Percentiles rank a stretch among this genome's conserved stretches.
These are phyloP conservation scores for Lunularia cruciata DNA, from an alignment of 225 moss, liverwort and hornwort genomes.

Conservation along the genomic window DNA sequence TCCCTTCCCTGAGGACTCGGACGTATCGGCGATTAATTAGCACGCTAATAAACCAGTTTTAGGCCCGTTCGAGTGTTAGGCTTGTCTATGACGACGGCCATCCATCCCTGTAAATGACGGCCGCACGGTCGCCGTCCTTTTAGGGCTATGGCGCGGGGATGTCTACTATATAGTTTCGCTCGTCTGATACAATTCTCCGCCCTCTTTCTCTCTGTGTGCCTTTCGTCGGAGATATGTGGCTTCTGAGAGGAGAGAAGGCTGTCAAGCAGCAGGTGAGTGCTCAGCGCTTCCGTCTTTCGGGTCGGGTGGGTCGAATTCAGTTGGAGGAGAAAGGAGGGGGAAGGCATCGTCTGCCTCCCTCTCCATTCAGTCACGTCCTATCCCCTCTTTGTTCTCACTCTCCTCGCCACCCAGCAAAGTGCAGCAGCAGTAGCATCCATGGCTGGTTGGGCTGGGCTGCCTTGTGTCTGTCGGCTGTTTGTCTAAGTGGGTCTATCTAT, in stretches of 20 bases:
- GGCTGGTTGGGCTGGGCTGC: too few species aligned
- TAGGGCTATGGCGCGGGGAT: slow-evolving; percentile 40
- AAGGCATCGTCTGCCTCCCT: neutral
- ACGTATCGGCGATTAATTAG: neutral
- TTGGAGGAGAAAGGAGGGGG: neutral
- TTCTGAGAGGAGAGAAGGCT: slow-evolving; percentile 14
- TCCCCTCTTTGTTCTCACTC: neutral
- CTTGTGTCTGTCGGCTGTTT: too few species aligned
- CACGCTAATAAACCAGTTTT: neutral
- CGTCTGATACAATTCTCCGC: slow-evolving; percentile 10
- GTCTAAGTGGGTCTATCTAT: too few species aligned
- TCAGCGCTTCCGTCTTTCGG: neutral
- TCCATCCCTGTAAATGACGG: slow-evolving; percentile 30
- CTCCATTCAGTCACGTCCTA: neutral
- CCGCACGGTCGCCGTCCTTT: slow-evolving; percentile 44
- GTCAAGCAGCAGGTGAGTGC: slow-evolving; percentile 17
- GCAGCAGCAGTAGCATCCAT: neutral
- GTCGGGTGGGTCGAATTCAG: slow-evolving; percentile 1
- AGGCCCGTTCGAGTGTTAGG: neutral
- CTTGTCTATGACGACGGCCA: slow-evolving; percentile 31
- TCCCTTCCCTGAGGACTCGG: neutral
- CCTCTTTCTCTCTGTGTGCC: slow-evolving; percentile 22
- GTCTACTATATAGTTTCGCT: slow-evolving; percentile 43
- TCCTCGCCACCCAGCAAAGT: neutral
- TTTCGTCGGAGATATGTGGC: slow-evolving; percentile 25